These are phyloP conservation scores for Onygena corvina DNA, from an alignment of 2,329 filamentous ascomycete species.

Conservation along the genomic window DNA sequence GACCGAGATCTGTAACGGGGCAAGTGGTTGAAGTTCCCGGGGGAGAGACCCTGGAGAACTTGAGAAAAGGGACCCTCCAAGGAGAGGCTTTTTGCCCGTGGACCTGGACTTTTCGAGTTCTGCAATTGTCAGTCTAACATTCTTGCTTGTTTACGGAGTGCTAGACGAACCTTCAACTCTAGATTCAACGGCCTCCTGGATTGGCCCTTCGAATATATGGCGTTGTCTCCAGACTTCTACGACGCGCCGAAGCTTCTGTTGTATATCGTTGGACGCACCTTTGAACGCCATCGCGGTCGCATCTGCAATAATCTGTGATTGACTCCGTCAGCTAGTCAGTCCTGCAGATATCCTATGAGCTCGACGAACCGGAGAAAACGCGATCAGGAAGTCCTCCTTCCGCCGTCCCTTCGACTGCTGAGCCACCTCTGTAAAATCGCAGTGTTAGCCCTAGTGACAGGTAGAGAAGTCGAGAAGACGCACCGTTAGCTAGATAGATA, in stretches of 20 bases:
- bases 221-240: conserved; percentile 90
- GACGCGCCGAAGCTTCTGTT: conserved; percentile 74
- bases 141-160: neutral
- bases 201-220: conserved; percentile 66
- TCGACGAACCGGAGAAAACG: conserved; percentile 60
- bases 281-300: conserved; percentile 86
- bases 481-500: conserved; percentile 91
- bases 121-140: conserved; percentile 16
- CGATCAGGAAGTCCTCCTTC: conserved; percentile 83
- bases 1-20: conserved; percentile 59
- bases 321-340: conserved; percentile 13
- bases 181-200: conserved; percentile 69
- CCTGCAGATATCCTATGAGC: conserved; percentile 20
- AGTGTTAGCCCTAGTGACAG: neutral
- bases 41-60: conserved; percentile 50
- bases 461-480: conserved; percentile 19
- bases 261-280: conserved; percentile 71
- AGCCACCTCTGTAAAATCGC: conserved; percentile 58
- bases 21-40: conserved; percentile 62
- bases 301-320: conserved; percentile 63
- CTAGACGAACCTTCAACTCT: conserved; percentile 57
- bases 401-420: conserved; percentile 89
- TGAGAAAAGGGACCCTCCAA: conserved; percentile 61
- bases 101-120: conserved; percentile 47
- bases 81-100: conserved; percentile 42